These are phyloP conservation scores for Apium graveolens DNA, from an alignment of 129 eudicot genomes.

Conservation along the genomic window DNA sequence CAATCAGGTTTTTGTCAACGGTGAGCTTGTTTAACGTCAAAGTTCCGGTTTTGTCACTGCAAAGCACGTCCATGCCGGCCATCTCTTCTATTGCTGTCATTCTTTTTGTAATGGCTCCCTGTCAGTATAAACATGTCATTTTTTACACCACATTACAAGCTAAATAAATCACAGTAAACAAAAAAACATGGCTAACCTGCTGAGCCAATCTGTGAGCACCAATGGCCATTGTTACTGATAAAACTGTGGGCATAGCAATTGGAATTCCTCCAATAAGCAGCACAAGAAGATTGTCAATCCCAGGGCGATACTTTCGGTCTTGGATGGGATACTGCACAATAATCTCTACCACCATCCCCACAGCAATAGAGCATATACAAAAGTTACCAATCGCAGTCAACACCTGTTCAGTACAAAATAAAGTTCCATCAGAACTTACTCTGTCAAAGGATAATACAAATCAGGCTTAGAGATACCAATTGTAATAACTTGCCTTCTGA, in stretches of 20 bases:
- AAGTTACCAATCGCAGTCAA: conserved; percentile 98
- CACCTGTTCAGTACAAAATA: conserved; percentile 42
- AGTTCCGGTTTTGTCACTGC: conserved; percentile 99
- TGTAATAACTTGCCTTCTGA: conserved; percentile 55
- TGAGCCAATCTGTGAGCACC: conserved; percentile 98
- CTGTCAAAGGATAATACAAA: not conserved
- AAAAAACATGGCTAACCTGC: conserved; percentile 48
- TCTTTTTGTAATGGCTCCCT: conserved; percentile 99
- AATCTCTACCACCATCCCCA: conserved; percentile 94
- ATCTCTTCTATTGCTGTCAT: conserved; percentile 99
- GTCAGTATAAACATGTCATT: not conserved
- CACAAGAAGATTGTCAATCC: conserved; percentile 99
- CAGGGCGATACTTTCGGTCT: conserved; percentile 83
- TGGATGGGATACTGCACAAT: conserved; percentile 96
- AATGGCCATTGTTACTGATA: conserved; percentile 98
- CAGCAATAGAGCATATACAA: conserved; percentile 96
- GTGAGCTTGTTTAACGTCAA: conserved; percentile 92
- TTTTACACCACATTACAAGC: not conserved
- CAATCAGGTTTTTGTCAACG: conserved; percentile 96
- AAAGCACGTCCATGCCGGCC: conserved; percentile 99
- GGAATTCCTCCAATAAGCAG: conserved; percentile 99
- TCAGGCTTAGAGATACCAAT: not conserved
- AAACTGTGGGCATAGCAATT: conserved; percentile 99
- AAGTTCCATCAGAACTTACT: not conserved
- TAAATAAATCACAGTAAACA: not conserved